These are phyloP conservation scores for Vitis hybrid DNA, from an alignment of 177 flowering plant genomes.

Conservation along the genomic window DNA sequence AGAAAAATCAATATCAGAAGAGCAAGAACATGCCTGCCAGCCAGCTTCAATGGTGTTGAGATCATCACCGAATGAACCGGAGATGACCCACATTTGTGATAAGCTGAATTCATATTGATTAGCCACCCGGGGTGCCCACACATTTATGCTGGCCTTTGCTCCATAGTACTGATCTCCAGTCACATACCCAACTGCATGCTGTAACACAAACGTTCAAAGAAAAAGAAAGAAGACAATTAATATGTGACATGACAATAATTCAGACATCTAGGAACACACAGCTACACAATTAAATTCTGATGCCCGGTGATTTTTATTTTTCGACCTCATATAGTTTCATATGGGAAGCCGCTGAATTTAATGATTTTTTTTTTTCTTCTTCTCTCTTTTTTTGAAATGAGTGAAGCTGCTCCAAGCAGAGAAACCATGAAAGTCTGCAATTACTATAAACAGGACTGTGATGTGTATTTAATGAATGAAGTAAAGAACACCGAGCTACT, in stretches of 20 bases:
- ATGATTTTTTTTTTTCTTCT: no score
- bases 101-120: slow-evolving; percentile 68
- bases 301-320: no score
- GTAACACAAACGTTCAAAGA: slow-evolving; percentile 10
- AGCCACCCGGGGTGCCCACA: slow-evolving; percentile 63
- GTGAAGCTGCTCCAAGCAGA: neutral
- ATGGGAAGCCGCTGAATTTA: no score
- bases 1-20: neutral
- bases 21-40: slow-evolving; percentile 56
- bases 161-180: slow-evolving; percentile 68
- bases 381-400: neutral
- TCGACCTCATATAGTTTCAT: no score
- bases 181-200: slow-evolving; percentile 83
- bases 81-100: slow-evolving; percentile 76
- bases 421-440: slow-evolving; percentile 25
- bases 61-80: slow-evolving; percentile 73
- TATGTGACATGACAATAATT: no score
- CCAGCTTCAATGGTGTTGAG: slow-evolving; percentile 90
- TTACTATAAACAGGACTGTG: slow-evolving; percentile 5
- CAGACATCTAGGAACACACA: no score
- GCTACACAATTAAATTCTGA: no score
- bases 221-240: no score
- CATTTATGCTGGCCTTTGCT: slow-evolving; percentile 76
- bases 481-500: slow-evolving; percentile 14
- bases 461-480: slow-evolving; percentile 6